phyloP scores from a whole-genome alignment of 23 red algal species.

The Gracilariopsis chorda region DNA sequence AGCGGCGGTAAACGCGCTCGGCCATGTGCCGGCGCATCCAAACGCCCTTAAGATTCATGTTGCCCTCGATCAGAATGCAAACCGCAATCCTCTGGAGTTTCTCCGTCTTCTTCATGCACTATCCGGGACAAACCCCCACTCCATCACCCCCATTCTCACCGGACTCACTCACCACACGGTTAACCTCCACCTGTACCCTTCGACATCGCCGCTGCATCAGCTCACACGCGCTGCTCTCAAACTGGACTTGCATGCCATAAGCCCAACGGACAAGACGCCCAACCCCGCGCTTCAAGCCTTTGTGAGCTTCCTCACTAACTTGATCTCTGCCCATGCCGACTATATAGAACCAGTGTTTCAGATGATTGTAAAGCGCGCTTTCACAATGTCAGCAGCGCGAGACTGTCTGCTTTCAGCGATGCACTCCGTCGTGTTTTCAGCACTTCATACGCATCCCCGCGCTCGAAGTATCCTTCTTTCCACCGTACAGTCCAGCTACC shows the following conservation, averaged over 20 bases:
- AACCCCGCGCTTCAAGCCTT: slow-evolving; percentile 5
- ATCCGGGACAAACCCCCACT: not conserved
- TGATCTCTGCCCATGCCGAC: slow-evolving; percentile 28
- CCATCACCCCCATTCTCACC: slow-evolving; percentile 9
- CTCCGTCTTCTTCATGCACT: slow-evolving; percentile 35
- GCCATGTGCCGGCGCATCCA: not conserved
- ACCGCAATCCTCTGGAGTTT: slow-evolving; percentile 21
- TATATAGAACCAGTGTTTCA: slow-evolving; percentile 27
- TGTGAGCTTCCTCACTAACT: slow-evolving; percentile 9
- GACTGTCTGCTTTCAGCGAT: not conserved
- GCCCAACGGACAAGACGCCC: not conserved
- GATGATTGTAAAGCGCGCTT: slow-evolving; percentile 1
- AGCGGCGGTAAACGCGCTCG: too few relatives aligned
- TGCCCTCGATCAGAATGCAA: not conserved
- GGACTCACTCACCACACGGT: slow-evolving; percentile 34
- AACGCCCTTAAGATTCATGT: not conserved
- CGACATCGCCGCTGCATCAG: not conserved
- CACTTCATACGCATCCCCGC: slow-evolving; percentile 14
- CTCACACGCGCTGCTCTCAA: slow-evolving; percentile 18
- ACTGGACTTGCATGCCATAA: slow-evolving; percentile 17
- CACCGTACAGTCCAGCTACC: slow-evolving; percentile 15
- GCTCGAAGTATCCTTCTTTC: not conserved
- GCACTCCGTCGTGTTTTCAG: not conserved
- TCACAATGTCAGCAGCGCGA: not conserved
- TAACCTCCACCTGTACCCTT: not conserved